Evolutionary conservation across 306 rosid genomes (phyloP).

Genomic region (Trichosanthes cucumerina): DNA sequence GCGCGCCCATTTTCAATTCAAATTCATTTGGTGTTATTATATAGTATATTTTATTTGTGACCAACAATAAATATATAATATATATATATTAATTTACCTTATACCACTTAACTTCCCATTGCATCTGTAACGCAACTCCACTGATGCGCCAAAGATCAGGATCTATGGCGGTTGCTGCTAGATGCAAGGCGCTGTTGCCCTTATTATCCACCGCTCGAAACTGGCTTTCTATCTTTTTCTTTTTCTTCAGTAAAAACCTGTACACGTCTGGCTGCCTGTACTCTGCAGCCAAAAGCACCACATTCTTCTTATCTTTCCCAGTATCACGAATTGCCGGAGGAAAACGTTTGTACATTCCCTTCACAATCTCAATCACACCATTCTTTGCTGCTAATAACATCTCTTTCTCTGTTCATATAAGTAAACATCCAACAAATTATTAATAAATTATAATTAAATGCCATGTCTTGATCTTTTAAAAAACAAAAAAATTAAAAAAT

Average conservation of each 20-base stretch:
- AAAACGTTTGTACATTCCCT: conserved; percentile 18
- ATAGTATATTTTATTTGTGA: no score
- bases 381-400: conserved; percentile 45
- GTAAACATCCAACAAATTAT: no score
- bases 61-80: no score
- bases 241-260: conserved; percentile 10
- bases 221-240: conserved; percentile 13
- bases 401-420: not conserved
- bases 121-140: conserved; percentile 49
- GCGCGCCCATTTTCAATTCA: no score
- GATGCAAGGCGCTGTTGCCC: conserved; percentile 56
- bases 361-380: conserved; percentile 48
- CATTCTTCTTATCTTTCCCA: conserved; percentile 34
- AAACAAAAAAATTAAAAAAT: no score
- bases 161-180: conserved; percentile 30
- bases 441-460: no score
- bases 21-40: no score
- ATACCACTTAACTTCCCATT: conserved; percentile 60
- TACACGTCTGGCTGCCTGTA: conserved; percentile 48
- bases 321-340: conserved; percentile 39
- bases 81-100: no score
- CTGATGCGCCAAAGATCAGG: conserved; percentile 39
- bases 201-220: conserved; percentile 27
- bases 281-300: conserved; percentile 44
- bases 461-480: no score